phyloP scores from a whole-genome alignment of 768 basidiomycete genomes.

The Termitomyces sp. region DNA sequence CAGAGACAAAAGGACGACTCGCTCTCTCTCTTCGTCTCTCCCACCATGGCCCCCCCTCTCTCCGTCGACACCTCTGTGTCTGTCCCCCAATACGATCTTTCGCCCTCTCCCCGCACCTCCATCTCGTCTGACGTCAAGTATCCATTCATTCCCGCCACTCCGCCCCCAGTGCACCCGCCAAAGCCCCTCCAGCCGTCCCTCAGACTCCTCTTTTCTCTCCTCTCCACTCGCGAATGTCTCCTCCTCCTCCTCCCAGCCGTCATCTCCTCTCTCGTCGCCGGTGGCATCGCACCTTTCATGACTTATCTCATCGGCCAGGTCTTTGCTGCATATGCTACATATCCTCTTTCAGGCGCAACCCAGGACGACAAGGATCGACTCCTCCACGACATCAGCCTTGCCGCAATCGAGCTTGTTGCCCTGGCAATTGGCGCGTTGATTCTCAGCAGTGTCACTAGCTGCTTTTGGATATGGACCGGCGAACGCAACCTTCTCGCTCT shows the following conservation, averaged over 20 bases:
- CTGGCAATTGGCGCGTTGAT: slow-evolving; percentile 62
- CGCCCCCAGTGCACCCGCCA: neutral
- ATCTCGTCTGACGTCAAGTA: slow-evolving; percentile 11
- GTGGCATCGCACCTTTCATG: slow-evolving; percentile 82
- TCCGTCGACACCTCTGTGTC: slow-evolving; percentile 12
- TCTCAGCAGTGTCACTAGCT: slow-evolving; percentile 69
- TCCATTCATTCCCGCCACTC: slow-evolving; percentile 1
- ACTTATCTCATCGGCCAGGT: slow-evolving; percentile 73
- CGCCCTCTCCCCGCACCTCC: slow-evolving; percentile 13
- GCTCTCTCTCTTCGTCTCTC: too few species aligned
- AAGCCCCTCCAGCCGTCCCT: slow-evolving; percentile 19
- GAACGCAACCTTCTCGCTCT: slow-evolving; percentile 72
- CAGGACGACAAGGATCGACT: slow-evolving; percentile 42
- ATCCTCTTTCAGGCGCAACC: slow-evolving; percentile 26
- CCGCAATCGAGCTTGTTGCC: slow-evolving; percentile 60
- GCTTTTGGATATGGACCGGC: slow-evolving; percentile 84
- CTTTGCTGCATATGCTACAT: slow-evolving; percentile 70
- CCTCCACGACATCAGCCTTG: slow-evolving; percentile 49
- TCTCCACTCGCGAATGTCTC: slow-evolving; percentile 50
- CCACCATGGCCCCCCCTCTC: slow-evolving; percentile 18
- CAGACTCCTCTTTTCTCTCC: slow-evolving; percentile 57
- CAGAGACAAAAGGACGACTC: slow-evolving; percentile 6
- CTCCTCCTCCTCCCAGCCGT: slow-evolving; percentile 61
- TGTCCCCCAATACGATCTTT: slow-evolving; percentile 8
- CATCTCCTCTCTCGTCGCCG: slow-evolving; percentile 54